Percentiles rank a stretch among this genome's conserved stretches.
These are phyloP conservation scores for Panaeolus cyanescens DNA, from an alignment of 768 basidiomycete species.

Conservation along the genomic window DNA sequence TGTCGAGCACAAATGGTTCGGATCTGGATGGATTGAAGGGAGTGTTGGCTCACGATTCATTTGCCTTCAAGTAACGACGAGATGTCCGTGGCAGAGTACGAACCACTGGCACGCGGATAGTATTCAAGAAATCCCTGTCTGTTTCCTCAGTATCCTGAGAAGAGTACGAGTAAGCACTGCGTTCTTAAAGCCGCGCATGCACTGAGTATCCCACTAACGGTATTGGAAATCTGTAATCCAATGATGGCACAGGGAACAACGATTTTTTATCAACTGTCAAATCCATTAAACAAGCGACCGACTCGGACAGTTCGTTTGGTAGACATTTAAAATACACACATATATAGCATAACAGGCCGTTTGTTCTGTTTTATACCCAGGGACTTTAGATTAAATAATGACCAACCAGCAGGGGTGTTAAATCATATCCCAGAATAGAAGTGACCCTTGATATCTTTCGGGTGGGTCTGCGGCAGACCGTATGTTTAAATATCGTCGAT, in stretches of 20 bases:
- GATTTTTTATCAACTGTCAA: neutral
- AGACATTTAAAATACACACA: neutral
- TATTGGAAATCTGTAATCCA: neutral
- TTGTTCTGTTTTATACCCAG: neutral
- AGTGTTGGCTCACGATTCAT: too few relatives aligned
- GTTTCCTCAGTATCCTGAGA: neutral
- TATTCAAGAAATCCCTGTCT: neutral
- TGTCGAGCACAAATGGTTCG: too few relatives aligned
- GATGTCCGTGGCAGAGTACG: too few relatives aligned
- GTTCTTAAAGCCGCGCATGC: constrained; percentile 1
- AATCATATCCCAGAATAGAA: neutral
- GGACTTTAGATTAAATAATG: neutral
- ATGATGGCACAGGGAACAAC: neutral
- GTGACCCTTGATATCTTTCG: neutral
- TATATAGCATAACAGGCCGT: neutral
- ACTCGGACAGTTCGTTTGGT: neutral
- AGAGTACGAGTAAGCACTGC: neutral
- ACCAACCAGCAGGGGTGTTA: neutral
- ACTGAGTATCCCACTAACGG: neutral
- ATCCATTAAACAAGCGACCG: neutral
- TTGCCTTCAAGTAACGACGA: too few relatives aligned
- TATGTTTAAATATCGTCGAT: neutral
- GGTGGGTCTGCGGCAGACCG: neutral
- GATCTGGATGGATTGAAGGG: too few relatives aligned
- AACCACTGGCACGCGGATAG: too few relatives aligned